Conservation (phyloP, 1,284 basidiomycete species). For the Ustilago nuda region DNA sequence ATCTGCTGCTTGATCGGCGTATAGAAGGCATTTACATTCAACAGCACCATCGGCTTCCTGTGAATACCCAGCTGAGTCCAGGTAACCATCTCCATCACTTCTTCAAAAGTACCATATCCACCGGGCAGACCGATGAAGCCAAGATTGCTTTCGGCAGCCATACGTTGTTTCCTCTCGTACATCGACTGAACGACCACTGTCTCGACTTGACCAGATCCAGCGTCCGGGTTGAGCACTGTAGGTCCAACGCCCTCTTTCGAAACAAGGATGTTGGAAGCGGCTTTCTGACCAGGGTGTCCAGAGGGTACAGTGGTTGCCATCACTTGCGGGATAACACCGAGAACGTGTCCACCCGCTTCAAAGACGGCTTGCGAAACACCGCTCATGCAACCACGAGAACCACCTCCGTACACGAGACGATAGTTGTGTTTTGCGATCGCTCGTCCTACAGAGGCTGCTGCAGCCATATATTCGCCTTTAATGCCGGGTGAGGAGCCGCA, state of each 20-base stretch:
- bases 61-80: slow-evolving; percentile 93
- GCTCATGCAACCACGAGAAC: slow-evolving; percentile 86
- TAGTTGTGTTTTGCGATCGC: slow-evolving; percentile 78
- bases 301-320: slow-evolving; percentile 72
- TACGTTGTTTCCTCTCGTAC: slow-evolving; percentile 90
- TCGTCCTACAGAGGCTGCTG: slow-evolving; percentile 76
- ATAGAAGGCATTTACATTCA: slow-evolving; percentile 85
- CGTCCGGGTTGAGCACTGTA: slow-evolving; percentile 59
- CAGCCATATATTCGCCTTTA: slow-evolving; percentile 56
- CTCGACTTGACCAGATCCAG: slow-evolving; percentile 40
- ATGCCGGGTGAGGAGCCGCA: slow-evolving; percentile 67
- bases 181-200: slow-evolving; percentile 77
- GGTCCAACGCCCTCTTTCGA: slow-evolving; percentile 59
- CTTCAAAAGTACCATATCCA: slow-evolving; percentile 91
- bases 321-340: slow-evolving; percentile 83
- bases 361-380: slow-evolving; percentile 79
- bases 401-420: slow-evolving; percentile 87
- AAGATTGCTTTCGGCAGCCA: slow-evolving; percentile 79
- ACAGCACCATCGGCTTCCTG: slow-evolving; percentile 82
- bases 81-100: slow-evolving; percentile 87
- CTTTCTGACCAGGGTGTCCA: slow-evolving; percentile 51
- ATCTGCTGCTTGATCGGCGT: slow-evolving; percentile 81
- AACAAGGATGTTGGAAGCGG: slow-evolving; percentile 21
- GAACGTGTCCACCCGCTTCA: slow-evolving; percentile 78
- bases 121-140: slow-evolving; percentile 90